A percentile compares a stretch with the other conserved stretches of the same genome.
These are phyloP conservation scores for Mariannaea sp. DNA, from an alignment of 2,329 filamentous ascomycete species.

Conservation along the genomic window DNA sequence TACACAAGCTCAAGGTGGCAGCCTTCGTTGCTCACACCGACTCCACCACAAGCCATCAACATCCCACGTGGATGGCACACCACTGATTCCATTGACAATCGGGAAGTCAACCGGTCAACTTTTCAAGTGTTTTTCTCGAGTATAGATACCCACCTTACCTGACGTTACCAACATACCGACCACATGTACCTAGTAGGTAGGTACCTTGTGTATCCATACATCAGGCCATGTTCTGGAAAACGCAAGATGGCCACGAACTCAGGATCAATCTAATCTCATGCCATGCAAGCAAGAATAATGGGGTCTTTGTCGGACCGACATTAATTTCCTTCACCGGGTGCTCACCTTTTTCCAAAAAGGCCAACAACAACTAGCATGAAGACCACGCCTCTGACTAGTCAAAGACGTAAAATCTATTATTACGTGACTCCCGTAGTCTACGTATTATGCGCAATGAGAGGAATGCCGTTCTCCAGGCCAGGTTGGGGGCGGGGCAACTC, in stretches of 20 bases:
- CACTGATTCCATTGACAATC: too few relatives aligned
- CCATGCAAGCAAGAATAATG: slow-evolving; percentile 2
- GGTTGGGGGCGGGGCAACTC: not conserved
- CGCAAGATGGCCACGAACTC: slow-evolving; percentile 12
- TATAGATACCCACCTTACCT: too few relatives aligned
- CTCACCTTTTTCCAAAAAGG: slow-evolving; percentile 7
- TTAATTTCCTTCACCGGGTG: slow-evolving; percentile 9
- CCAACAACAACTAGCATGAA: too few relatives aligned
- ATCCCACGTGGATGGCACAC: slow-evolving; percentile 27
- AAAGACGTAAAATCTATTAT: too few relatives aligned
- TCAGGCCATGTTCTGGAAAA: slow-evolving; percentile 5
- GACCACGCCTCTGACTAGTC: not conserved
- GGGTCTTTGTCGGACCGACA: slow-evolving; percentile 8
- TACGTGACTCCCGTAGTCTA: too few relatives aligned
- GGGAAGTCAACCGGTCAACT: not conserved
- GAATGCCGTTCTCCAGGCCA: not conserved
- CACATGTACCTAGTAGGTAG: too few relatives aligned
- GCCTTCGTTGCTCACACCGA: not conserved
- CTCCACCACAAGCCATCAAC: slow-evolving; percentile 26
- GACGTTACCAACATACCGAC: too few relatives aligned
- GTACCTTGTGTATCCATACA: too few relatives aligned
- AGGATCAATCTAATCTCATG: too few relatives aligned
- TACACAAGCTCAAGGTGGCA: not conserved
- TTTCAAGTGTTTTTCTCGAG: not conserved
- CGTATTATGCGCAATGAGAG: not conserved